Percentiles rank a stretch among this genome's conserved stretches.
These are phyloP conservation scores for Arthrinium phaeospermum DNA, from an alignment of 2,329 filamentous ascomycete genomes.

Conservation along the genomic window DNA sequence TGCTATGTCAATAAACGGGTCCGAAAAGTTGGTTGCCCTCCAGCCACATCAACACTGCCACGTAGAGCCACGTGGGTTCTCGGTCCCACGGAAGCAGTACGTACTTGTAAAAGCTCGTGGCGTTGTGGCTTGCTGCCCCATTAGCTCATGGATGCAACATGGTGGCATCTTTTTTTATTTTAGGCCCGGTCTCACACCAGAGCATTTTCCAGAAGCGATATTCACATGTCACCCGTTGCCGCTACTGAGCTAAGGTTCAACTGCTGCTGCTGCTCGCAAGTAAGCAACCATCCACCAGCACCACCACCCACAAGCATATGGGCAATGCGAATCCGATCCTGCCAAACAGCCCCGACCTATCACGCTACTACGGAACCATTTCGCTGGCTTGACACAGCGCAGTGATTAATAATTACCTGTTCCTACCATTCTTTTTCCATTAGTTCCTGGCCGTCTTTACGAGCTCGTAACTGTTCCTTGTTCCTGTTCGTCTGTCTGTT, in stretches of 20 bases:
- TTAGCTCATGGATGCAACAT: constrained; percentile 4
- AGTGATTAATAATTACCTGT: constrained; percentile 6
- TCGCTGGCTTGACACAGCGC: background rate
- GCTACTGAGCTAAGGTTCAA: background rate
- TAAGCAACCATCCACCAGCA: constrained; percentile 5
- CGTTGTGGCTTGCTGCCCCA: background rate
- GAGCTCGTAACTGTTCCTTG: background rate
- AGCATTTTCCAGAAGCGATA: background rate
- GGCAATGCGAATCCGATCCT: background rate
- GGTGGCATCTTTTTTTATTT: background rate
- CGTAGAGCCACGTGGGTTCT: too few relatives aligned
- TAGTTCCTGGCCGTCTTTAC: background rate
- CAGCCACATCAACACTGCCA: background rate
- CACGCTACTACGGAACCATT: constrained; percentile 3
- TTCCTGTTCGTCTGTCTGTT: background rate
- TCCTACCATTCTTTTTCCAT: background rate
- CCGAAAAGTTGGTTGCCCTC: background rate
- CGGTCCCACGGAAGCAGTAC: background rate
- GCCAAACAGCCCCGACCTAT: background rate
- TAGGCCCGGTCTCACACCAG: background rate
- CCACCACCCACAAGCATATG: background rate
- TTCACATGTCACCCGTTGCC: constrained; percentile 10
- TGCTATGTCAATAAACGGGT: constrained; percentile 9
- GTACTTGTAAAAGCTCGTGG: background rate
- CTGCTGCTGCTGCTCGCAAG: background rate